Evolutionary conservation across 2,329 filamentous ascomycete species (phyloP).

Genomic region (Fusarium oxysporum): DNA sequence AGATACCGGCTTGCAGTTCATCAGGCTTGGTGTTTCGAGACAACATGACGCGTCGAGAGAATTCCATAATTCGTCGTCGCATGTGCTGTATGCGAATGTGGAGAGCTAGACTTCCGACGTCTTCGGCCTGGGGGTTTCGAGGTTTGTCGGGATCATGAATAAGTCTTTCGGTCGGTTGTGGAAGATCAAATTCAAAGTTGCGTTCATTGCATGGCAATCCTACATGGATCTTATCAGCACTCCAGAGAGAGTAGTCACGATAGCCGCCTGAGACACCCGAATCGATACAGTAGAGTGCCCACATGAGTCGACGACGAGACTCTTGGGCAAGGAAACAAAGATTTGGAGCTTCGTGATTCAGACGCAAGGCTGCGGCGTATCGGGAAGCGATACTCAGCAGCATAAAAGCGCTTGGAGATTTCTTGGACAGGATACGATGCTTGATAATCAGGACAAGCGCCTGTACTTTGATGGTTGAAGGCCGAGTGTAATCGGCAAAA

Average conservation of each 20-base stretch:
- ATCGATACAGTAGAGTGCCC: constrained; percentile 59
- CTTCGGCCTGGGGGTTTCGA: constrained; percentile 57
- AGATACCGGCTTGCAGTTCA: constrained; percentile 57
- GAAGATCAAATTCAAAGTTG: constrained; percentile 67
- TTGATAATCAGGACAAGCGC: constrained; percentile 59
- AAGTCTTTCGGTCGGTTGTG: constrained; percentile 65
- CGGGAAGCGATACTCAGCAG: constrained; percentile 57
- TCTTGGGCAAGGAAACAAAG: constrained; percentile 57
- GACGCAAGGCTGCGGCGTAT: constrained; percentile 56
- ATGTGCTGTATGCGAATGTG: constrained; percentile 68
- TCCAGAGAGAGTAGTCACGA: constrained; percentile 59
- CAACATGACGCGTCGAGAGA: constrained; percentile 58
- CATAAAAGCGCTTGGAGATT: constrained; percentile 59
- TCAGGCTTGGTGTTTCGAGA: constrained; percentile 56
- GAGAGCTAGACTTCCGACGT: constrained; percentile 66
- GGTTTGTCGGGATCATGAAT: constrained; percentile 56
- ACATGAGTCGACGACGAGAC: constrained; percentile 57
- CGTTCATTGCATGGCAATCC: constrained; percentile 58
- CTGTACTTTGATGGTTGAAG: constrained; percentile 67
- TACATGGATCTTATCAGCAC: constrained; percentile 55
- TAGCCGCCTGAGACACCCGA: constrained; percentile 57
- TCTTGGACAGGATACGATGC: constrained; percentile 58
- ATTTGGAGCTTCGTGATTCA: constrained; percentile 57
- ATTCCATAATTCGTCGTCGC: constrained; percentile 65
- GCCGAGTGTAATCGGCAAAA: constrained; percentile 64